Evolutionary conservation across 208 protist species (phyloP), one percentile per base, ranked within the genome.

Genomic region (Acanthamoeba lugdunensis): DNA sequence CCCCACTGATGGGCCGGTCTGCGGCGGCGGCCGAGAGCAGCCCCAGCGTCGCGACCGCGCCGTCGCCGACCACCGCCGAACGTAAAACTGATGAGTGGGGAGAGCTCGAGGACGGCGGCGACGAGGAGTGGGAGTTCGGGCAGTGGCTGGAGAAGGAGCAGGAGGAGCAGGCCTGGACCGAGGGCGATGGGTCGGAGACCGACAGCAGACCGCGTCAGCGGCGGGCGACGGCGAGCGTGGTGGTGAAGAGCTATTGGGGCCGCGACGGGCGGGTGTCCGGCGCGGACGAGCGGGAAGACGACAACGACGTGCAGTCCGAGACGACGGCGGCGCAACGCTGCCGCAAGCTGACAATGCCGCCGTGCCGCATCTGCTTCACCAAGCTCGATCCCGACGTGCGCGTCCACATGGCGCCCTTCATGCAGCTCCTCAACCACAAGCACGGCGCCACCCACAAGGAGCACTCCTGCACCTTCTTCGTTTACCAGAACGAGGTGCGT

Each of bases 101-200:
- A 2, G 79, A 28, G 50, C 28, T 65, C 50, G 79, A 87, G 25
- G 79, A 63, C n/a, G 50, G 25, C 33, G 79, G 52, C 45, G 79
- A 87, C 45, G 79, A 87, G 79, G 79, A 87, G 79, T 87, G 79
- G 79, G 79, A 87, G 79, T 63, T 87, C 23, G 79, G 79, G n/a
- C 79, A 87, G 79, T 87, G 79, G 79, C 45, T 87, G 11, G 79
- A 54, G 33, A 87, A 87, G 48, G 79, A 87, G 11, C 50, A 18
- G 23, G 58, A 65, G 21, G 21, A 65, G 6, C 21, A n/a, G 23
- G 58, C 58, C 54, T 58, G 54, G 41, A n/a, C 37, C 13, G 13
- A 28, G 5, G 1, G 41, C 4, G 28, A 25, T 8, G 48, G 16
- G 13, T 25, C 13, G 41, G 21, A 61, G 9, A 11, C 23, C 11